Evolutionary conservation across 768 basidiomycete species (phyloP).

Genomic region (Pluteus cervinus): DNA sequence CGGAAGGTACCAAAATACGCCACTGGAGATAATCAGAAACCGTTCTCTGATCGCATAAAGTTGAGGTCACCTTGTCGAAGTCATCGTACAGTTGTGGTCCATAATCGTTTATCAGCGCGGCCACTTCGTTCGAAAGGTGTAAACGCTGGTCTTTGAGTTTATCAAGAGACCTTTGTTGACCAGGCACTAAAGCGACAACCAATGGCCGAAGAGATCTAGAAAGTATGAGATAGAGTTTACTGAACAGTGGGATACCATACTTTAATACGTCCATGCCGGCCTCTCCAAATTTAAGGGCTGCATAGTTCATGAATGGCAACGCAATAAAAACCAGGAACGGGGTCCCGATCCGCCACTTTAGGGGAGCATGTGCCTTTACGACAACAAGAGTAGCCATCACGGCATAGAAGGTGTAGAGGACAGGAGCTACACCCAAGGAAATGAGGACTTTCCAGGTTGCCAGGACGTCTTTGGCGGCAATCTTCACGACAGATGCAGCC

Average conservation of each 20-base stretch:
- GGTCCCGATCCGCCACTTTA: conserved; percentile 63
- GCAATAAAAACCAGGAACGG: conserved; percentile 71
- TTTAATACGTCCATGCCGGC: conserved; percentile 97
- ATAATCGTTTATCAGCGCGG: conserved; percentile 78
- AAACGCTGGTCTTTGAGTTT: conserved; percentile 69
- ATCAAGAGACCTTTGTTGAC: conserved; percentile 77
- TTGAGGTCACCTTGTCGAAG: conserved; percentile 65
- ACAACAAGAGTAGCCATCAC: conserved; percentile 70
- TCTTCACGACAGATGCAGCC: conserved; percentile 91
- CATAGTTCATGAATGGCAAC: conserved; percentile 86
- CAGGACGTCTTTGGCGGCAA: conserved; percentile 93
- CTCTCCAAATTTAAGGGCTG: conserved; percentile 95
- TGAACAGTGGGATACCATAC: conserved; percentile 29
- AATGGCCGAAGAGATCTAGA: conserved; percentile 84
- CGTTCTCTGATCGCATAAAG: conserved; percentile 6
- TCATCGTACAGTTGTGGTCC: conserved; percentile 85
- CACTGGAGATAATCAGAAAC: conserved; percentile 34
- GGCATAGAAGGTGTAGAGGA: conserved; percentile 82
- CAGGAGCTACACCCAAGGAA: conserved; percentile 83
- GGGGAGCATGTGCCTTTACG: conserved; percentile 56
- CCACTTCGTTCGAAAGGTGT: conserved; percentile 77
- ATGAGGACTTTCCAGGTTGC: conserved; percentile 98
- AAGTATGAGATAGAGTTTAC: conserved; percentile 8
- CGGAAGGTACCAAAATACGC: conserved; percentile 78
- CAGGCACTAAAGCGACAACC: conserved; percentile 81